phyloP scores from a whole-genome alignment of 1,284 basidiomycete species.

The Apiotrichum veenhuisii region DNA sequence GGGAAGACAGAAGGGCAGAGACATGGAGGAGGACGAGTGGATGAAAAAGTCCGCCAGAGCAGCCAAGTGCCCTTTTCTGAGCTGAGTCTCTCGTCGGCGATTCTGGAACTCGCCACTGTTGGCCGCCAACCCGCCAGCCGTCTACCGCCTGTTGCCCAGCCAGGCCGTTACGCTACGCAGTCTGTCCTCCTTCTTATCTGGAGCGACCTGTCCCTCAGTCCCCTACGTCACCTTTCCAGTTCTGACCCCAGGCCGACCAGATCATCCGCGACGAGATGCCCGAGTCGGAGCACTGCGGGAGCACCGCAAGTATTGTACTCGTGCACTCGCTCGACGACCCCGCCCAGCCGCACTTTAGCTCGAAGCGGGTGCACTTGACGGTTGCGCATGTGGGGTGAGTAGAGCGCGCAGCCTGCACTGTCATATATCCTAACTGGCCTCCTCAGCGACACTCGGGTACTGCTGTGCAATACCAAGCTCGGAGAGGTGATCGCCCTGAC shows the following conservation, averaged over 20 bases:
- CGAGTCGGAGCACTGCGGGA: conserved; percentile 59
- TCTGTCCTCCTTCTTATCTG: too few relatives aligned
- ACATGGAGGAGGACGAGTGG: too few relatives aligned
- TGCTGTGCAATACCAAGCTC: conserved; percentile 70
- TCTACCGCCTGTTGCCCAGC: too few relatives aligned
- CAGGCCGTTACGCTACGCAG: too few relatives aligned
- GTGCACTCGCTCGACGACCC: conserved; percentile 76
- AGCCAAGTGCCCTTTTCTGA: too few relatives aligned
- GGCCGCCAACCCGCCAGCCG: too few relatives aligned
- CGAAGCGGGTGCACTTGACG: conserved; percentile 66
- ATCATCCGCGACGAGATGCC: conserved; percentile 57
- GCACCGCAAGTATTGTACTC: conserved; percentile 84
- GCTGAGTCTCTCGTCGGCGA: too few relatives aligned
- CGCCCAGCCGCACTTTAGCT: conserved; percentile 73
- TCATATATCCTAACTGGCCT: neutral
- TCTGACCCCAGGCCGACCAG: conserved; percentile 55
- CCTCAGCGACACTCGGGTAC: conserved; percentile 77
- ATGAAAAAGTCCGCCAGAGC: too few relatives aligned
- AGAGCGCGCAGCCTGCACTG: neutral
- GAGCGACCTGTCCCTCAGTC: too few relatives aligned
- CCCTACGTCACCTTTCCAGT: neutral
- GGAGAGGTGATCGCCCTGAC: conserved; percentile 76
- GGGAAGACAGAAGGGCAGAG: too few relatives aligned
- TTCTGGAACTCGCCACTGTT: too few relatives aligned
- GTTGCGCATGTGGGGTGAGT: conserved; percentile 88